These are phyloP conservation scores for Pseudogymnoascus sp. DNA, from an alignment of 2,329 filamentous ascomycete genomes.

Conservation along the genomic window DNA sequence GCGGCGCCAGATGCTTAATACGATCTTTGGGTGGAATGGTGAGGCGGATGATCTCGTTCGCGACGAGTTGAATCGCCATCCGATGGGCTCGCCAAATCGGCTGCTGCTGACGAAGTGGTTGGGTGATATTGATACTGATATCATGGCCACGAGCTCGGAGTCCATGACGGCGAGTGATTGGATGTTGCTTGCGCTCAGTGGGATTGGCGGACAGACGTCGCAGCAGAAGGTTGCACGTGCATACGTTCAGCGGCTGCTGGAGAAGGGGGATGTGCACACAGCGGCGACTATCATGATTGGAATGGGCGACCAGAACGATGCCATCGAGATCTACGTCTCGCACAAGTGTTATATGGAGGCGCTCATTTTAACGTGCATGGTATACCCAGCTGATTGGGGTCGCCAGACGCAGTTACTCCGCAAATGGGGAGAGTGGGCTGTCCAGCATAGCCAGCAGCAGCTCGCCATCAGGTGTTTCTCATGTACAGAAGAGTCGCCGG, in stretches of 20 bases:
- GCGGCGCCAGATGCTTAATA: slow-evolving; percentile 80
- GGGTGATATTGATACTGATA: slow-evolving; percentile 72
- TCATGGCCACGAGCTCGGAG: slow-evolving; percentile 71
- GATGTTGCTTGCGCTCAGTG: slow-evolving; percentile 90
- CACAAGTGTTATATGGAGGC: slow-evolving; percentile 91
- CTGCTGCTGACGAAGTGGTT: slow-evolving; percentile 90
- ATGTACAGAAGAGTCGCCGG: slow-evolving; percentile 77
- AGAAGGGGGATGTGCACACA: slow-evolving; percentile 83
- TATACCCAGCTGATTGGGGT: slow-evolving; percentile 82
- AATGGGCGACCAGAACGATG: slow-evolving; percentile 86
- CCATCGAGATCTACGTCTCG: slow-evolving; percentile 92
- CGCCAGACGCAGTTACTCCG: slow-evolving; percentile 79
- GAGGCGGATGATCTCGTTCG: slow-evolving; percentile 74
- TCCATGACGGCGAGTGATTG: slow-evolving; percentile 92
- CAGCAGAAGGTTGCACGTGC: slow-evolving; percentile 86
- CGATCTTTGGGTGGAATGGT: slow-evolving; percentile 91
- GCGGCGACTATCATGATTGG: slow-evolving; percentile 89
- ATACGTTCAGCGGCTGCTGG: slow-evolving; percentile 83
- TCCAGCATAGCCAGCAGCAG: slow-evolving; percentile 79
- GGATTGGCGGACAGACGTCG: slow-evolving; percentile 69
- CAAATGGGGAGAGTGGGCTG: slow-evolving; percentile 91
- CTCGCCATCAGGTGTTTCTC: slow-evolving; percentile 89
- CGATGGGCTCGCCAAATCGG: slow-evolving; percentile 63
- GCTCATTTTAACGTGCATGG: slow-evolving; percentile 75
- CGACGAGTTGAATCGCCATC: slow-evolving; percentile 74